Percentiles rank a stretch among this genome's conserved stretches.
These are phyloP conservation scores for Talaromyces sp. DNA, from an alignment of 2,329 filamentous ascomycete species.

Conservation along the genomic window DNA sequence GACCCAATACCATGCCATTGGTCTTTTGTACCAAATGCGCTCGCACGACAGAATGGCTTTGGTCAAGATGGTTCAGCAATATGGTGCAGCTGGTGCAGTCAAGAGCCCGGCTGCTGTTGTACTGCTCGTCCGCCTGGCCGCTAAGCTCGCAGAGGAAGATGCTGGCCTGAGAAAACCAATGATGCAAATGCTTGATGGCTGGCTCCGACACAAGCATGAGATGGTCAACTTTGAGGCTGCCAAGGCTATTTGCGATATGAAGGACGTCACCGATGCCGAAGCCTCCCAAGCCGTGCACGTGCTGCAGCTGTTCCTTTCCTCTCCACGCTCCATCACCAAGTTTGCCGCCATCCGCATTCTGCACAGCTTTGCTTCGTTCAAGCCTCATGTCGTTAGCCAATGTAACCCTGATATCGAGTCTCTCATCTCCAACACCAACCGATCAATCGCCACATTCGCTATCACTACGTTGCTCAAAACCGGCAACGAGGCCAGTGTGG, in stretches of 20 bases:
- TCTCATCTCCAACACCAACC: conserved; percentile 93
- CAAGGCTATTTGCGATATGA: conserved; percentile 94
- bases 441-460: conserved; percentile 95
- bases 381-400: conserved; percentile 81
- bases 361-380: conserved; percentile 94
- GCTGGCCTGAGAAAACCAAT: conserved; percentile 84
- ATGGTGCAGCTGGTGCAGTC: conserved; percentile 81
- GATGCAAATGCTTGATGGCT: conserved; percentile 94
- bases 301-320: conserved; percentile 93
- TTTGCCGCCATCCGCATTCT: conserved; percentile 95
- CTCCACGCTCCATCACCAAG: conserved; percentile 91
- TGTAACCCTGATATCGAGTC: conserved; percentile 98
- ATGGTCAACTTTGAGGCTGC: conserved; percentile 99
- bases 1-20: conserved; percentile 98
- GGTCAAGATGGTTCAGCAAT: conserved; percentile 99
- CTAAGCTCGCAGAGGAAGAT: conserved; percentile 92
- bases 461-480: conserved; percentile 98
- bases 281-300: conserved; percentile 90
- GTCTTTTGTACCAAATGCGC: conserved; percentile 95
- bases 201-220: conserved; percentile 97
- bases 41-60: conserved; percentile 96
- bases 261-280: conserved; percentile 86
- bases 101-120: conserved; percentile 93
- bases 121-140: conserved; percentile 85
- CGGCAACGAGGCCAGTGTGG: conserved; percentile 93